Evolutionary conservation across 495 filamentous ascomycete species (phyloP).

Genomic region (Aspergillus homomorphus): DNA sequence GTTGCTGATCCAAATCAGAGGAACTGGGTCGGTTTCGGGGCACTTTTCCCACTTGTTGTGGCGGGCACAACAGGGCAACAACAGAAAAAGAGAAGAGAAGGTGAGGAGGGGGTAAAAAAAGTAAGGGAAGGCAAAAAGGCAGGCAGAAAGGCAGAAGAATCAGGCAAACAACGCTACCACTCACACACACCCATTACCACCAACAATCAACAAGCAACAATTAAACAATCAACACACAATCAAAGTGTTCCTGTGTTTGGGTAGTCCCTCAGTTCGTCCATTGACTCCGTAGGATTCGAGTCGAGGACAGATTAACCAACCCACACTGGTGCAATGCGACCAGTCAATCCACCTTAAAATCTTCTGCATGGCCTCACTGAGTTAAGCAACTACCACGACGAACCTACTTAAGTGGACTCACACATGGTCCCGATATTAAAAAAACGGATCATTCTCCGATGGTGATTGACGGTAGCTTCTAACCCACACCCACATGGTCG

Average conservation of each 20-base stretch:
- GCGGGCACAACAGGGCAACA: not conserved
- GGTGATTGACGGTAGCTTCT: conserved; percentile 1
- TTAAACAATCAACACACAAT: not conserved
- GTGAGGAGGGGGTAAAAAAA: not conserved
- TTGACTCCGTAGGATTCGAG: not conserved
- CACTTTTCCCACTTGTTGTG: not conserved
- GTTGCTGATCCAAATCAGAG: not conserved
- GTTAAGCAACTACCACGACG: not conserved
- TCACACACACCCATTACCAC: not conserved
- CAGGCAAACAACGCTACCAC: not conserved
- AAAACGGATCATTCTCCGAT: not conserved
- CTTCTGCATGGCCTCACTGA: not conserved
- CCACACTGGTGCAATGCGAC: not conserved
- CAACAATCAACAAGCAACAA: not conserved
- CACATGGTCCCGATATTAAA: conserved; percentile 3
- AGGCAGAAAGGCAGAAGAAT: not conserved
- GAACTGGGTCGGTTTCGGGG: not conserved
- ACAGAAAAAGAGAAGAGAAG: not conserved
- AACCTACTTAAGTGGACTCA: conserved; percentile 7
- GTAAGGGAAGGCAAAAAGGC: not conserved
- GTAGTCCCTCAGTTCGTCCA: too few species aligned
- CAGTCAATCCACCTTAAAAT: not conserved
- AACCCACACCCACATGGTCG: conserved; percentile 6
- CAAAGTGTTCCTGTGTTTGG: not conserved
- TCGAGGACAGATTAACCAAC: not conserved